Evolutionary conservation across 108 stramenopile genomes (phyloP), one percentile per base, ranked within the genome.

Genomic region (Seminavis robusta): DNA sequence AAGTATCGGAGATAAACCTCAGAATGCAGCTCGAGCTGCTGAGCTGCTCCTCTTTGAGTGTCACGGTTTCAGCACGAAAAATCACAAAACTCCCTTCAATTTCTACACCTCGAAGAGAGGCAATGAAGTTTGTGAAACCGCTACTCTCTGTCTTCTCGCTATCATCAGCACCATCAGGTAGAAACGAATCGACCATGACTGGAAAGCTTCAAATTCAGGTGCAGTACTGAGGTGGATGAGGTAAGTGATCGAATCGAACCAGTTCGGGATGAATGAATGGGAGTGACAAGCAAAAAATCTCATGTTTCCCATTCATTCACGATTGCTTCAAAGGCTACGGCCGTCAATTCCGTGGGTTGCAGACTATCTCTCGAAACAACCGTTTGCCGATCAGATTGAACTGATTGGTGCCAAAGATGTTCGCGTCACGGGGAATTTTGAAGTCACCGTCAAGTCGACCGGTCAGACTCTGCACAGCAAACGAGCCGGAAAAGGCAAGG

Each of bases 381-480:
- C 40, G 1, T 8, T 63, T 9, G 39, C 37, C 2, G 27, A 34
- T 23, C 15, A 58, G 0, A 68, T 80, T 23, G 11, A 41, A 20
- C 31, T 80, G 10, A 25, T 71, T 20, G 74, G 72, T 16, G 19
- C 33, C 25, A 67, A 53, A 67, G 79, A 80, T 73, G 20, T 43
- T 5, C 52, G 56, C 7, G 62, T 76, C 21, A 80, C 75, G 36
- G 75, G 75, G 10, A 76, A 73, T 20, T 69, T 80, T 40, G 71
- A 80, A 61, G 69, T 80, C n/a, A 67, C 47, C 2, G 58, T 80
- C 21, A 34, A 66, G 0, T 45, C 68, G 32, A 65, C 61, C 24
- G 64, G 69, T 15, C 58, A 55, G 30, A 26, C 76, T 9, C 67
- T 80, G 65, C 79, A 80, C 73, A 76, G 74, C 16, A 72, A 72